Evolutionary conservation across 2,329 filamentous ascomycete species (phyloP).

Genomic region (Colletotrichum trifolii): DNA sequence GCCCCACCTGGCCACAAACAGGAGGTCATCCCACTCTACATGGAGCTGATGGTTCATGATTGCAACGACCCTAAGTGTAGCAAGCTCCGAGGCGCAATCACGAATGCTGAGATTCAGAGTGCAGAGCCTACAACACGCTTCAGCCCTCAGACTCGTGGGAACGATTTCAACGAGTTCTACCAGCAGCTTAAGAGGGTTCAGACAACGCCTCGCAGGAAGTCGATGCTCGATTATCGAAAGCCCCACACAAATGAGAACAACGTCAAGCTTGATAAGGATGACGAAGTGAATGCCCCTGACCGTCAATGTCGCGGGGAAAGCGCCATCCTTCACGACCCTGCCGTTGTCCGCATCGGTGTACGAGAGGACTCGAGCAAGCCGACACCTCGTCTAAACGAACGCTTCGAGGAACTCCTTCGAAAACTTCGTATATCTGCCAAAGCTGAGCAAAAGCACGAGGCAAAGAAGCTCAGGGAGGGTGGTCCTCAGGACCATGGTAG

Average conservation of each 20-base stretch:
- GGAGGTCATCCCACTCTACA: constrained; percentile 12
- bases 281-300: too few relatives aligned
- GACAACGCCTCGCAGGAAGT: constrained; percentile 26
- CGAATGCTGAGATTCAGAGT: constrained; percentile 32
- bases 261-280: neutral
- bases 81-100: constrained; percentile 11
- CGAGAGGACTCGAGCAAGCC: neutral
- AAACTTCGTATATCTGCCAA: constrained; percentile 18
- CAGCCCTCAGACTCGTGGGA: constrained; percentile 7
- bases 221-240: constrained; percentile 13
- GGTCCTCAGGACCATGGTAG: constrained; percentile 5
- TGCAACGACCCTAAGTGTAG: constrained; percentile 19
- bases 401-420: constrained; percentile 27
- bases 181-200: constrained; percentile 10
- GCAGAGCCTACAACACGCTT: constrained; percentile 30
- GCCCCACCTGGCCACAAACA: constrained; percentile 16
- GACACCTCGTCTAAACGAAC: neutral
- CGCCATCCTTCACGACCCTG: constrained; percentile 25
- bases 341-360: constrained; percentile 2
- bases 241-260: neutral
- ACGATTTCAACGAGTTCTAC: constrained; percentile 3
- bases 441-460: neutral
- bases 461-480: neutral
- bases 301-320: neutral
- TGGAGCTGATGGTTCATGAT: constrained; percentile 30